A percentile compares a stretch with the other conserved stretches of the same genome.
phyloP scores from a whole-genome alignment of 1,139 yeast genomes.

The Magnusiomyces sp. region DNA sequence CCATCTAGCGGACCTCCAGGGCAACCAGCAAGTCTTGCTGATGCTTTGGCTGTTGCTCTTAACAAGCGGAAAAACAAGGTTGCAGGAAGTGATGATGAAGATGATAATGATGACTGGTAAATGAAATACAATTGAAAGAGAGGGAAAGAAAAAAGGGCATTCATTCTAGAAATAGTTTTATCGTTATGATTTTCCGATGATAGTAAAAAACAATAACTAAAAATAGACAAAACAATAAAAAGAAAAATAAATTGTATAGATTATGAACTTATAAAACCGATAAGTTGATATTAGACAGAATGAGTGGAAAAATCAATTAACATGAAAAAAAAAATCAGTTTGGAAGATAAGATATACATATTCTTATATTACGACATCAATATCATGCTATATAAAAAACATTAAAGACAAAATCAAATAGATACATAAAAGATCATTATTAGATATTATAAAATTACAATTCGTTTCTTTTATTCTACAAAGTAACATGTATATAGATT shows the following conservation, averaged over 20 bases:
- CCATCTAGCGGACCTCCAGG: conserved; percentile 33
- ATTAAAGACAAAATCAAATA: too few species aligned
- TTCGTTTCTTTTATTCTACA: too few species aligned
- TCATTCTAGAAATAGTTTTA: too few species aligned
- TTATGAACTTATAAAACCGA: not conserved
- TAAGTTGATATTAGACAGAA: not conserved
- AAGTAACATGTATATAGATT: not conserved
- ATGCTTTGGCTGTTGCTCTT: conserved; percentile 81
- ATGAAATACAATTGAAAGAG: not conserved
- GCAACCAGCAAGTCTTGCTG: conserved; percentile 60
- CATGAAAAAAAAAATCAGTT: not conserved
- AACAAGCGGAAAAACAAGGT: conserved; percentile 76
- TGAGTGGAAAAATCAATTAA: not conserved
- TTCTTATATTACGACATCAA: too few species aligned
- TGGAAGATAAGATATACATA: too few species aligned
- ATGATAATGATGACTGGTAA: conserved; percentile 43
- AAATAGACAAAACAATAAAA: too few species aligned
- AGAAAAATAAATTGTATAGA: not conserved
- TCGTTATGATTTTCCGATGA: too few species aligned
- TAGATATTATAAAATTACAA: too few species aligned
- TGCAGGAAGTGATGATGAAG: conserved; percentile 79
- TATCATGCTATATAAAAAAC: too few species aligned
- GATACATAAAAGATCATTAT: too few species aligned
- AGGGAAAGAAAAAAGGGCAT: not conserved
- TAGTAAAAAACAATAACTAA: too few species aligned